Percentiles rank a stretch among this genome's conserved stretches.
phyloP scores from a whole-genome alignment of 192 early-diverging fungal species.

The Phlyctochytrium planicorne region DNA sequence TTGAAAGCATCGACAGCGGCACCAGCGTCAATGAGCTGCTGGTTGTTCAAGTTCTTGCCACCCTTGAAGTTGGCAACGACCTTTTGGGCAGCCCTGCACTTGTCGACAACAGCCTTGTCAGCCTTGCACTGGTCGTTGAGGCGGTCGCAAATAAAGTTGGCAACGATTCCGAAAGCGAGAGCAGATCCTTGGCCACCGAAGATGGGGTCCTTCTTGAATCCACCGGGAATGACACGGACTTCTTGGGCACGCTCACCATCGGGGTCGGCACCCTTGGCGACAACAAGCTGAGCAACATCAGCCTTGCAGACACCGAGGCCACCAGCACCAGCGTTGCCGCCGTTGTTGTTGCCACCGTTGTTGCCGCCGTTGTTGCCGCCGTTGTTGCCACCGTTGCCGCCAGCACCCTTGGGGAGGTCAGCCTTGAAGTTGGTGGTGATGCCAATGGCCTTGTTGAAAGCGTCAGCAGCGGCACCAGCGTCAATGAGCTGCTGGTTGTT shows the following conservation, averaged over 20 bases:
- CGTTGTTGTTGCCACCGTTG: conserved; percentile 1
- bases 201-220: conserved; percentile 14
- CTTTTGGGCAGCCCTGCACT: conserved; percentile 10
- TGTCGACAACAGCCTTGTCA: conserved; percentile 5
- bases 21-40: conserved; percentile 5
- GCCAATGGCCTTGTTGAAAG: conserved; percentile 31
- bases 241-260: conserved; percentile 31
- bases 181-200: conserved; percentile 33
- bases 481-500: not conserved
- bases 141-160: conserved; percentile 36
- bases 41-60: conserved; percentile 9
- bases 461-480: conserved; percentile 18
- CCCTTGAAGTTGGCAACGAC: not conserved
- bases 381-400: not conserved
- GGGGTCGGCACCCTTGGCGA: conserved; percentile 27
- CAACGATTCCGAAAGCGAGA: conserved; percentile 33
- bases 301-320: conserved; percentile 10
- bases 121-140: conserved; percentile 29
- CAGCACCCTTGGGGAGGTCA: not conserved
- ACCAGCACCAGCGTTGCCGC: not conserved
- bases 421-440: conserved; percentile 29
- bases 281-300: conserved; percentile 11
- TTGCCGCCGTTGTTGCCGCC: not conserved
- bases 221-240: conserved; percentile 24
- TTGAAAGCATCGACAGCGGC: conserved; percentile 25